Base-by-base conservation (phyloP, 2,329 filamentous ascomycete genomes). In the Penicillium sp. region DNA sequence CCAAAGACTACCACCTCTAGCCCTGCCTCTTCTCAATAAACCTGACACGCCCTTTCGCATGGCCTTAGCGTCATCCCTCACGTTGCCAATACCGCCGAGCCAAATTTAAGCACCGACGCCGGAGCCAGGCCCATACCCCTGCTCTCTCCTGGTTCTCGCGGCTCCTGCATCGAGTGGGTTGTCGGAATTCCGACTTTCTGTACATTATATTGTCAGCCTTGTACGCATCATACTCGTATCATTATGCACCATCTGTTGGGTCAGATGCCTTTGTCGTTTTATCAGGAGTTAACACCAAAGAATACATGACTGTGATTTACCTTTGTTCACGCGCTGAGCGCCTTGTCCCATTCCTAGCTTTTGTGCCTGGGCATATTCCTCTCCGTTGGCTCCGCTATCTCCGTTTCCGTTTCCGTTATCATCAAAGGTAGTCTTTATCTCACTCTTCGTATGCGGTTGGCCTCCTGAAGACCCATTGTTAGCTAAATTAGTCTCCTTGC, bases 311-410 rank as follows among this genome's bases (percentile, higher is more conserved):
- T 63, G 26, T 64, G 35, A 62, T 60, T 62, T 65, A 71, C 78
- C 73, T 77, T 80, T 70, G 70, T 77, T 67, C 59, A 76, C 69
- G 66, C 76, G 60, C 62, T 73, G 61, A 74, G 45, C 37, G 14
- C 81, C 77, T 6, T 82, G 83, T 37, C 84, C 85, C 71, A 84
- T 79, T 2, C 84, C 85, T 30, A 82, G 72, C 69, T 86, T 83
- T 38, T 81, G 82, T 42, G 87, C 84, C 28, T 68, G 52, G 6
- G 78, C 78, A 71, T 87, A 82, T 6, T 85, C 85, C 65, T 84
- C 85, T 14, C 62, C 57, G 45, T 82, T 75, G 11, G 13, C 30
- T 3, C 84, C 63, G 82, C 40, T 53, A 0, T 38, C 19, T n/a
- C 51, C 28, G 13, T 82, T 40, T 79, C 81, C 63, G 76, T 53